Evolutionary conservation across 306 rosid species (phyloP), one percentile per base, ranked within the genome.

Genomic region (Crotalaria pallida): DNA sequence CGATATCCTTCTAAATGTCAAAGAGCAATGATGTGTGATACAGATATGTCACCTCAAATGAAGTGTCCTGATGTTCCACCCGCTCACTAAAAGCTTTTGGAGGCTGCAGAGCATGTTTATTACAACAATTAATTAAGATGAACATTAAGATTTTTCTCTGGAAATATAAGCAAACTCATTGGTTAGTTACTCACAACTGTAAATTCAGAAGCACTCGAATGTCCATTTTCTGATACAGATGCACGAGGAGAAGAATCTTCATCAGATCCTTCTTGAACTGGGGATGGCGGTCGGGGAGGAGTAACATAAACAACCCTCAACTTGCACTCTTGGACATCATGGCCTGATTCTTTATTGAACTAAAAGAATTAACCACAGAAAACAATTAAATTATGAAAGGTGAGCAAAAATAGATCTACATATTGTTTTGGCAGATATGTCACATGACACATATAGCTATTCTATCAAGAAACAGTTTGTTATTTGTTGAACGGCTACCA

Each of bases 201-300:
- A 80, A 76, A 85, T 60, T 89, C 92, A 78, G 84, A 58, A 77
- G 87, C 72, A 80, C 24, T 80, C 18, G 80, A 74, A 58, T 82
- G 84, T 13, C 94, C 96, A 38, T 87, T 89, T 72, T 92, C 97
- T 27, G 31, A 27, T 48, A 89, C 81, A 13, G 97, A 92, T 68
- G 87, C 92, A 66, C 94, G 88, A 18, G 97, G 97, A 0, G 97
- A 87, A 0, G 97, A 85, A 56, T 87, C 97, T 78, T 92, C 97
- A 51, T 92, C 97, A 0, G 97, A 89, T 59, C 91, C 97, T 85
- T 92, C 97, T 1, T 73, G 80, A 68, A 92, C 97, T 0, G 97
- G 97, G 7, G 96, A 89, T 6, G 97, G 97, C 10, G 91, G 92
- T 72, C 75, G 82, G 17, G 96, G 96, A 6, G 91, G 97, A 78